Evolutionary conservation across 1,139 yeast genomes (phyloP), one percentile per base, ranked within the genome.

Genomic region (Diutina rugosa): DNA sequence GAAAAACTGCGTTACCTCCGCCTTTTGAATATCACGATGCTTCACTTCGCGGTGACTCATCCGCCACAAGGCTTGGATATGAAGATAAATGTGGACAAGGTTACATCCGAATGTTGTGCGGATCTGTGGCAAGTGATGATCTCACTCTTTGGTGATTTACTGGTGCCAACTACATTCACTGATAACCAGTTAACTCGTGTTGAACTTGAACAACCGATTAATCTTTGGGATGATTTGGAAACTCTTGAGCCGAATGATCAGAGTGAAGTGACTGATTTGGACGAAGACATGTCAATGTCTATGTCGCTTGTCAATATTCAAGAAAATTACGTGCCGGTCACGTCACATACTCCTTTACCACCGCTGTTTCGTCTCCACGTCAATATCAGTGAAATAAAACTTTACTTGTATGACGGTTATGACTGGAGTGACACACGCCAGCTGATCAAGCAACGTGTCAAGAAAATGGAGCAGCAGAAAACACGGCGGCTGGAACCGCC

Each of bases 361-460:
- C 66, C 66, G 52, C 77, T 77, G 1, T 59, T 72, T 2, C 67
- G 65, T 51, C 48, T 74, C 30, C 70, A 69, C 56, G 59, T 75
- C 6, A 73, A 72, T 57, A 63, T 78, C 9, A 65, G 74, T 6
- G 75, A 73, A 54, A 67, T 77, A 0, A 69, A 69, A 4, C 70
- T 93, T 59, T 82, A 79, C 58, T 69, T 93, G 48, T 84, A 81
- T 66, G 99, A 93, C 71, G 99, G 99, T 0, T 93, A 85, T 65
- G 99, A 93, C 66, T 90, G 98, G 96, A 80, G 80, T 58, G 82
- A 81, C 55, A 90, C 98, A 0, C 76, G 96, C 59, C 77, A 75
- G 49, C 76, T 82, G 0, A 85, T 93, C 32, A 73, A 77, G 28
- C 79, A 77, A 6, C 88, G 89, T 0, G 85, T 91, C 0, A 77